Base-by-base conservation (phyloP, 208 protist species). In the Lotmaria passim region DNA sequence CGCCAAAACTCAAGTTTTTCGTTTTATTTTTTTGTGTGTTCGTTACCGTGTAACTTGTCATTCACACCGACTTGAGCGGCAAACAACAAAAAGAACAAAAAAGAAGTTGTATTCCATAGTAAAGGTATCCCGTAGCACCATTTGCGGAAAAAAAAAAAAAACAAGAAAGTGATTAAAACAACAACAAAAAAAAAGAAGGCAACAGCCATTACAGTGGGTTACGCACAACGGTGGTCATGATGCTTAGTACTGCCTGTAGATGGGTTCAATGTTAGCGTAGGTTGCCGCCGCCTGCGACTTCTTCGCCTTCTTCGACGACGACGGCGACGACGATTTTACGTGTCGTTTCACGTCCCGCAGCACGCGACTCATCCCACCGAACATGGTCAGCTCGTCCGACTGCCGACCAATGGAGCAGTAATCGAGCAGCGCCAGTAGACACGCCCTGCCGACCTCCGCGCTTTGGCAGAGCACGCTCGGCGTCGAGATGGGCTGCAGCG, bases 401-500 rank as follows among this genome's bases (percentile, higher is more conserved):
- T 26, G 53, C 26, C 68, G 60, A 5, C 65, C 66, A 17, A 90
- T 81, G 11, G 66, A 67, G 47, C 90, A 93, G 78, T 96, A 96
- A 69, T 96, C 88, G 17, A 86, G 70, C 73, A 96, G 69, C 28
- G 91, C 79, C 47, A 92, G 58, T 52, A 92, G 24, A 56, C 84
- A 91, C 58, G 88, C 81, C 43, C 67, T 78, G 14, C 91, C 88
- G 14, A 96, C 80, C 23, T 81, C 62, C 3, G 88, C 84, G 36
- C 84, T 90, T 74, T 93, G 82, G 24, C 74, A 83, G 7, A 96
- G 81, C 33, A 96, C 66, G n/a, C 70, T 82, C 12, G 86, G 85
- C 5, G 58, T 69, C 11, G 73, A 57, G 66, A 95, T 83, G 50
- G 64, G 46, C 33, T 66, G 73, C 53, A 79, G 59, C 39, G 53